Conservation (phyloP, 148 eudicot species). For the Cornus suecica region DNA sequence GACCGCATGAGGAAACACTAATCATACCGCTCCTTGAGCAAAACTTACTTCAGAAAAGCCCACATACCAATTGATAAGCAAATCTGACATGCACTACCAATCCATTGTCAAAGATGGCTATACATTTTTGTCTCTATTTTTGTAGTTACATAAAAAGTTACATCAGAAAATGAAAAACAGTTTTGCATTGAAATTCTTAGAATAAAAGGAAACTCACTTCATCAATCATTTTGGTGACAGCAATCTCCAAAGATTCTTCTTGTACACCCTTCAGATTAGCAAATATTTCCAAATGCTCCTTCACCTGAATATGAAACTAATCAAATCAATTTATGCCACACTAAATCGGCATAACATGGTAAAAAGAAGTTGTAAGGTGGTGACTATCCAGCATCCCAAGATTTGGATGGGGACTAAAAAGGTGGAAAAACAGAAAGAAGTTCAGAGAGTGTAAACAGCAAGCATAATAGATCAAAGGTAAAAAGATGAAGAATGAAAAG, state of each 20-base stretch:
- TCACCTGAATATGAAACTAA: slow-evolving; percentile 56
- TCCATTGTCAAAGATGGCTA: not conserved
- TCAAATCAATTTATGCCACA: slow-evolving; percentile 4
- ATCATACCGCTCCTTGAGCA: not conserved
- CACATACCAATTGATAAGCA: not conserved
- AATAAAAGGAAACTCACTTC: slow-evolving; percentile 56
- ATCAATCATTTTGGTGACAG: slow-evolving; percentile 75
- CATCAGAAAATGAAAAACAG: slow-evolving; percentile 4
- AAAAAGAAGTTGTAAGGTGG: not conserved
- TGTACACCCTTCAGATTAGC: slow-evolving; percentile 80
- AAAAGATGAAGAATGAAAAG: not conserved
- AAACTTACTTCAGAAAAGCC: not conserved
- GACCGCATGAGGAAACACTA: not conserved
- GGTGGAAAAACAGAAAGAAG: not conserved
- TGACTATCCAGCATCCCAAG: not conserved
- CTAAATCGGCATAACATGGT: not conserved
- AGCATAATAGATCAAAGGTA: not conserved
- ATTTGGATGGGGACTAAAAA: not conserved
- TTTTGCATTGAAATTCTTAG: not conserved
- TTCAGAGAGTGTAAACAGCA: not conserved
- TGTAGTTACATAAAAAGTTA: slow-evolving; percentile 2
- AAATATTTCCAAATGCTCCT: slow-evolving; percentile 95
- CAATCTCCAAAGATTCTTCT: slow-evolving; percentile 56
- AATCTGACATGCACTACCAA: not conserved
- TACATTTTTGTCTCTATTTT: not conserved